Percentiles rank a stretch among this genome's conserved stretches.
Conservation (phyloP, 805 yeast genomes). For the Ogataea paraovalis region DNA sequence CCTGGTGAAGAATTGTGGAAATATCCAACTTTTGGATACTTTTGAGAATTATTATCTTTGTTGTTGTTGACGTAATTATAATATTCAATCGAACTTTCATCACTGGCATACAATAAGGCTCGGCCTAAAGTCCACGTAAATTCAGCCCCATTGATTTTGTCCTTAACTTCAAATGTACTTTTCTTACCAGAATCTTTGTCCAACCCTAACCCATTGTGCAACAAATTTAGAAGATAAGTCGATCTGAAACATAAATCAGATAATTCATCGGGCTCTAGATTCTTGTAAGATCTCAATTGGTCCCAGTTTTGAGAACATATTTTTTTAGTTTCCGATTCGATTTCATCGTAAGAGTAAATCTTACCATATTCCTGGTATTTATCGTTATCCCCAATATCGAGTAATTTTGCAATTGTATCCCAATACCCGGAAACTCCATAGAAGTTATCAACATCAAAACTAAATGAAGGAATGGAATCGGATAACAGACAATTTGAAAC, state of each 20-base stretch:
- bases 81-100: conserved; percentile 43
- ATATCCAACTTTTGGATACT: conserved; percentile 37
- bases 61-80: conserved; percentile 29
- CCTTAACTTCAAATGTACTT: conserved; percentile 43
- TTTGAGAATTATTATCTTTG: conserved; percentile 7
- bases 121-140: conserved; percentile 92
- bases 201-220: conserved; percentile 60
- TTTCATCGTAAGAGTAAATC: conserved; percentile 43
- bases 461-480: conserved; percentile 53
- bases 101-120: conserved; percentile 58
- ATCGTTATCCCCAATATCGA: conserved; percentile 30
- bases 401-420: conserved; percentile 51
- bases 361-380: conserved; percentile 24
- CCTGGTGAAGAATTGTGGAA: conserved; percentile 45
- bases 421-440: conserved; percentile 67
- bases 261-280: conserved; percentile 39
- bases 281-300: conserved; percentile 21
- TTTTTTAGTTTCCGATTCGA: conserved; percentile 40
- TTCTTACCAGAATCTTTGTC: conserved; percentile 44
- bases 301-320: conserved; percentile 43
- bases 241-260: conserved; percentile 58
- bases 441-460: conserved; percentile 52
- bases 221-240: conserved; percentile 52
- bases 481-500: conserved; percentile 47
- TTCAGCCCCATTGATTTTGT: conserved; percentile 72